Percentiles rank a stretch among this genome's conserved stretches.
These are phyloP conservation scores for Imleria badia DNA, from an alignment of 768 basidiomycete genomes.

Conservation along the genomic window DNA sequence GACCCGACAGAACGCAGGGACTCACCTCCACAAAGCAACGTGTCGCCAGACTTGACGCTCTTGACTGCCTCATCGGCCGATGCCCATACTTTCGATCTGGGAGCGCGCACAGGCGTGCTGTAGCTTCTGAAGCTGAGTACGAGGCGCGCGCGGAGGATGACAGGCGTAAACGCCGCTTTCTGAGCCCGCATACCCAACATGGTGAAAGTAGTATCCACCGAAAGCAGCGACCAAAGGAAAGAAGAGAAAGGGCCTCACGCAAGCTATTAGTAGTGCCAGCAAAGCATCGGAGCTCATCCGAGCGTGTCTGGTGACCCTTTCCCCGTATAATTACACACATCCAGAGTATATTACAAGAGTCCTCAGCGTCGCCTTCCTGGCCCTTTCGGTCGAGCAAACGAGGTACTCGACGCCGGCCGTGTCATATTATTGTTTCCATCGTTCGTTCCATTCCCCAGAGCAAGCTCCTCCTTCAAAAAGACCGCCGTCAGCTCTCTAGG, in stretches of 20 bases:
- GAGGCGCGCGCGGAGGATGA: conserved; percentile 19
- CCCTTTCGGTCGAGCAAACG: conserved; percentile 70
- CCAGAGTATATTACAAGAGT: not conserved
- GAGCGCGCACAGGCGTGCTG: conserved; percentile 25
- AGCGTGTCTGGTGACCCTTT: not conserved
- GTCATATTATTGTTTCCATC: conserved; percentile 10
- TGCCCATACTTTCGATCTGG: conserved; percentile 69
- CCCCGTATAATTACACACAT: not conserved
- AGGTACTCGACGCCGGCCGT: conserved; percentile 34
- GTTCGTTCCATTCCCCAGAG: conserved; percentile 22
- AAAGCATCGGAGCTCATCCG: conserved; percentile 28
- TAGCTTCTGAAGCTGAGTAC: conserved; percentile 22
- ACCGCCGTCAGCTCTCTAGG: conserved; percentile 67
- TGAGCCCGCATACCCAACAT: conserved; percentile 25
- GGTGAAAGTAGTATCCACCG: not conserved
- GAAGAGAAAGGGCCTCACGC: not conserved
- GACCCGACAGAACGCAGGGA: not conserved
- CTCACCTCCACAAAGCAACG: conserved; percentile 80
- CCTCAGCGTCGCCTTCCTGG: conserved; percentile 54
- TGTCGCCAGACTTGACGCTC: conserved; percentile 78
- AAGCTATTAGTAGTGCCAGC: not conserved
- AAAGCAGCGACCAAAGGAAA: not conserved
- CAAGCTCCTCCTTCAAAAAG: conserved; percentile 61
- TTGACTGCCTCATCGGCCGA: conserved; percentile 82
- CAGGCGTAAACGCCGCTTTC: conserved; percentile 13